Evolutionary conservation across 305 asterid genomes (phyloP).

Genomic region (Rubia tinctorum): DNA sequence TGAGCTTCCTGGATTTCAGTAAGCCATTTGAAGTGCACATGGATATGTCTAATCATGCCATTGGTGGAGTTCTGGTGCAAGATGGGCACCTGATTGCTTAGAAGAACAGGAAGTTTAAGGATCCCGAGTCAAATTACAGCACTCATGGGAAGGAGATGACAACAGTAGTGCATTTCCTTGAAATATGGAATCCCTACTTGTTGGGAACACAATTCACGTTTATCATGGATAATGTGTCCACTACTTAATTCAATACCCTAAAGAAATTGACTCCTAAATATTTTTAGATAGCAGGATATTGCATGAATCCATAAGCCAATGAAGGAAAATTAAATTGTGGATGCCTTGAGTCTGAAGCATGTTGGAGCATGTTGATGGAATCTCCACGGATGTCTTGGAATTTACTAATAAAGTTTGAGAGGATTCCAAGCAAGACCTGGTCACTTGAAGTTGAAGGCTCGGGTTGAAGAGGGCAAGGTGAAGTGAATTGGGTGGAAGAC

Average conservation of each 20-base stretch:
- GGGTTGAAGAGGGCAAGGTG: too few species aligned
- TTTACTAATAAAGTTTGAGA: too few species aligned
- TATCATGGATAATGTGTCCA: not conserved
- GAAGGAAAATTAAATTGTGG: not conserved
- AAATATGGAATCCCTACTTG: not conserved
- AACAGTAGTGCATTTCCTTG: not conserved
- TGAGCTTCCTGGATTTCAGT: not conserved
- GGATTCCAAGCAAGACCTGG: too few species aligned
- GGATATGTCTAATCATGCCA: not conserved
- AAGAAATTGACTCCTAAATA: not conserved
- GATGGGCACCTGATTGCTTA: not conserved
- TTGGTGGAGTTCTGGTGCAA: not conserved
- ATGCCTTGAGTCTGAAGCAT: not conserved
- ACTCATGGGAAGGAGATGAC: constrained; percentile 14
- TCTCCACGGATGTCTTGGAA: too few species aligned
- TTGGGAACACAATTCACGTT: not conserved
- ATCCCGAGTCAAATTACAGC: not conserved
- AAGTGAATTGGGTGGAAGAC: too few species aligned
- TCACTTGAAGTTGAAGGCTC: too few species aligned
- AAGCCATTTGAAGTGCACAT: not conserved
- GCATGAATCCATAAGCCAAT: not conserved
- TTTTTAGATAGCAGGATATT: not conserved
- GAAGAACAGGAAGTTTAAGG: constrained; percentile 1
- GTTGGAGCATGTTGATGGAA: not conserved
- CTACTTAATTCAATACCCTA: not conserved